phyloP scores from a whole-genome alignment of 2,329 filamentous ascomycete species.

The Teratosphaeria destructans region DNA sequence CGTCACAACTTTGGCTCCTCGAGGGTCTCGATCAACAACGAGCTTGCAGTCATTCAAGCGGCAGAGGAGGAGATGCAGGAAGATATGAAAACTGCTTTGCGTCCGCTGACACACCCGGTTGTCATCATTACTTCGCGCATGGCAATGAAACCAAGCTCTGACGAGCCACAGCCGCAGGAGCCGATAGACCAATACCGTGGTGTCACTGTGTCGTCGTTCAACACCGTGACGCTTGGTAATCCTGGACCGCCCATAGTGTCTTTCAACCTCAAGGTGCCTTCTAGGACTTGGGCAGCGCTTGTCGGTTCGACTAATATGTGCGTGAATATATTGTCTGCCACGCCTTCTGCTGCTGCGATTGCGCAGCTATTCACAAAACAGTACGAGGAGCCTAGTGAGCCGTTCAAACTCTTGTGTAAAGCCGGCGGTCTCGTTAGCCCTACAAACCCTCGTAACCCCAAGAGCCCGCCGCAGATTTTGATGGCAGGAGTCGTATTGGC shows the following conservation, averaged over 20 bases:
- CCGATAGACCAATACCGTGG: slow-evolving; percentile 27
- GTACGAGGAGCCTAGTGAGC: slow-evolving; percentile 11
- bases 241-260: slow-evolving; percentile 40
- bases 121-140: slow-evolving; percentile 41
- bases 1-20: neutral
- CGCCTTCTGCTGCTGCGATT: slow-evolving; percentile 19
- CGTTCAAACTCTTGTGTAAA: slow-evolving; percentile 10
- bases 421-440: neutral
- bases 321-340: slow-evolving; percentile 39
- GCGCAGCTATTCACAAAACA: slow-evolving; percentile 24
- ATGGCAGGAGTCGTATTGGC: slow-evolving; percentile 15
- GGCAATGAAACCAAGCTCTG: neutral
- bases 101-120: slow-evolving; percentile 46
- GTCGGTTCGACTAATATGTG: slow-evolving; percentile 32
- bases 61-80: neutral
- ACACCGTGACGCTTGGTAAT: slow-evolving; percentile 46
- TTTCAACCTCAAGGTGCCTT: slow-evolving; percentile 51
- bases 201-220: slow-evolving; percentile 54
- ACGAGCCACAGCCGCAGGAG: neutral
- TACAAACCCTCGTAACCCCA: neutral
- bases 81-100: slow-evolving; percentile 19
- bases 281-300: slow-evolving; percentile 46
- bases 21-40: neutral
- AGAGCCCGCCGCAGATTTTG: slow-evolving; percentile 1
- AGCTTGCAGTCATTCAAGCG: neutral